phyloP scores from a whole-genome alignment of 148 eudicot genomes.

The Diospyros lotus region DNA sequence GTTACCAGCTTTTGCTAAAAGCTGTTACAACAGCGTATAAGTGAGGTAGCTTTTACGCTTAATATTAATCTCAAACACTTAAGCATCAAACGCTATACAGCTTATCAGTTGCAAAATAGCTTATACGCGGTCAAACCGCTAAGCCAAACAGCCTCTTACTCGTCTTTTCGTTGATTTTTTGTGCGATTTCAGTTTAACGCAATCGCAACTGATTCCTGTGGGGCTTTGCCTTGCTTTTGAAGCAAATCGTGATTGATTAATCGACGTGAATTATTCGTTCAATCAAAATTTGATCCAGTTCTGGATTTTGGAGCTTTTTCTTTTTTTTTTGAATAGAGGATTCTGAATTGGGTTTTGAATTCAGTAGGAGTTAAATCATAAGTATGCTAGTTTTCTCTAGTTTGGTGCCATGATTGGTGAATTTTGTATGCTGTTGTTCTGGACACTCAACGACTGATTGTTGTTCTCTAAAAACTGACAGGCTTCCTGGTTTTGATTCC shows the following conservation, averaged over 20 bases:
- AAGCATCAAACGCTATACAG: too few species aligned
- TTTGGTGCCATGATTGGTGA: slow-evolving; percentile 8
- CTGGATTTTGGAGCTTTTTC: slow-evolving; percentile 4
- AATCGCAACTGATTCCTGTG: slow-evolving; percentile 15
- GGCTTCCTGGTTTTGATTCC: slow-evolving; percentile 5
- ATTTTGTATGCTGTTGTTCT: slow-evolving; percentile 2
- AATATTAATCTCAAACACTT: too few species aligned
- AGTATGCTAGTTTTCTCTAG: neutral
- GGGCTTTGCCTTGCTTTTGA: slow-evolving; percentile 10
- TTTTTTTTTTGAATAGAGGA: neutral
- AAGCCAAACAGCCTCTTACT: neutral
- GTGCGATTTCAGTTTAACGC: slow-evolving; percentile 15
- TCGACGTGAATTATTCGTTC: slow-evolving; percentile 2
- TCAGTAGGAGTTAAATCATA: slow-evolving; percentile 1
- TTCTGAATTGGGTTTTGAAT: slow-evolving; percentile 15
- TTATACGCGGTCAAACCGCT: too few species aligned
- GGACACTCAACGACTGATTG: neutral
- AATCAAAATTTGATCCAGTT: neutral
- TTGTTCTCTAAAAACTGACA: neutral
- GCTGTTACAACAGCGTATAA: too few species aligned
- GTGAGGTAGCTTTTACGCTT: too few species aligned
- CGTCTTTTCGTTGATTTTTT: slow-evolving; percentile 7
- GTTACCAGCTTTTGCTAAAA: too few species aligned
- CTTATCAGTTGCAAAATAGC: too few species aligned
- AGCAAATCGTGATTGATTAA: slow-evolving; percentile 10